Evolutionary conservation across 306 rosid species (phyloP).

Genomic region (Spatholobus suberectus): DNA sequence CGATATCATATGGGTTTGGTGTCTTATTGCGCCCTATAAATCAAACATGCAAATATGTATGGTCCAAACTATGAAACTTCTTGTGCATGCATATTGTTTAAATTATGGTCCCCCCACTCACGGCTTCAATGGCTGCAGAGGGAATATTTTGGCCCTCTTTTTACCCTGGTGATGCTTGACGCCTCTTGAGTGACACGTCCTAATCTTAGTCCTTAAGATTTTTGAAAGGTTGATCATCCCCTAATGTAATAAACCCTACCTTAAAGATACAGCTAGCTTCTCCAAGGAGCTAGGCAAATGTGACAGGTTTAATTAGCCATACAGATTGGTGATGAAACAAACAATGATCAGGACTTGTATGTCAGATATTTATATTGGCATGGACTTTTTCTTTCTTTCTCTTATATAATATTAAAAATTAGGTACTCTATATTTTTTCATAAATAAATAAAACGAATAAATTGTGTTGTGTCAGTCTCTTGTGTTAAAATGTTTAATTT

Average conservation of each 20-base stretch:
- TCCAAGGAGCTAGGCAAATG: background rate
- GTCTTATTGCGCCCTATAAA: background rate
- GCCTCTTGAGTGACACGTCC: constrained; percentile 52
- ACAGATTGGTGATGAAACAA: background rate
- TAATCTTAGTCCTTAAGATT: constrained; percentile 32
- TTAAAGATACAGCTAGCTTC: background rate
- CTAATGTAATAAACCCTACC: background rate
- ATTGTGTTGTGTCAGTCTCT: background rate
- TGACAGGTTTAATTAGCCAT: background rate
- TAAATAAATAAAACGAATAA: background rate
- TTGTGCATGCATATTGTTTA: constrained; percentile 19
- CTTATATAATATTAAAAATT: background rate
- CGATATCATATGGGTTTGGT: background rate
- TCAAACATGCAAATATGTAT: background rate
- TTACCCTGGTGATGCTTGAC: constrained; percentile 42
- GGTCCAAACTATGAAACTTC: background rate
- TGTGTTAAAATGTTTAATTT: background rate
- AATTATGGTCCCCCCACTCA: constrained; percentile 47
- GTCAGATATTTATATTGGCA: background rate
- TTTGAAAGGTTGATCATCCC: constrained; percentile 25
- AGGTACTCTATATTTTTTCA: background rate
- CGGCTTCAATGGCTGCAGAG: constrained; percentile 22
- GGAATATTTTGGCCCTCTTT: constrained; percentile 38
- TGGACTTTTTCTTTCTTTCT: background rate
- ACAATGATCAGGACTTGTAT: background rate